Evolutionary conservation across 2,329 filamentous ascomycete genomes (phyloP), one percentile per base, ranked within the genome.

Genomic region (Coniochaeta ligniaria): DNA sequence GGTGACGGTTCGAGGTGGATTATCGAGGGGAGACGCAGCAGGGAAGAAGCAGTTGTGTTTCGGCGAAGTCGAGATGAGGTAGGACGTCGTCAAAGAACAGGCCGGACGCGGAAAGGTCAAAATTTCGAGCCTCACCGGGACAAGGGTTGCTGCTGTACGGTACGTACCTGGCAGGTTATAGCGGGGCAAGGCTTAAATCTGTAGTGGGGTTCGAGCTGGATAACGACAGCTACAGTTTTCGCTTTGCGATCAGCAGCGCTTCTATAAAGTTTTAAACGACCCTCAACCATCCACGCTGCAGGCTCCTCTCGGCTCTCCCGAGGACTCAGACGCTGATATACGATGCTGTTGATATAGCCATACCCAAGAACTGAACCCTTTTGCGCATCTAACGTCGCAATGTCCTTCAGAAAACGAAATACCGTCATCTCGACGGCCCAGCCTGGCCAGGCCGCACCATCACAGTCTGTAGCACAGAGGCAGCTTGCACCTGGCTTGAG

Each of bases 401-500:
- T 86, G 83, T 83, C 83, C 2, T 85, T 86, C 64, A 77, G 82
- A 62, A 85, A 83, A 66, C 76, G 81, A 64, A 84, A 83, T 63
- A 76, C 82, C 38, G 77, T 85, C 12, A 76, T 86, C 52, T 78
- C 75, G 59, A 72, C 72, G 45, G 63, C 73, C 50, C 60, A 68
- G 20, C 67, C 72, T 31, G 65, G 71, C 33, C 69, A 71, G 61
- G 58, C 66, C n/a, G 73, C 73, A 69, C 64, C 61, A 22, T 58
- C 60, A 24, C 63, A 63, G 43, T 35, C 60, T 17, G 62, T 70
- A 68, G 75, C 76, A 62, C 74, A 72, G 35, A 36, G 22, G 62
- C 69, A 73, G 22, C 74, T 77, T 43, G 68, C 75, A 2, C 72
- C 75, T 0, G 83, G 82, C 22, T 82, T 92, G 24, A 86, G 94